phyloP scores from a whole-genome alignment of 805 yeast genomes.

The Scheffersomyces amazonensis region DNA sequence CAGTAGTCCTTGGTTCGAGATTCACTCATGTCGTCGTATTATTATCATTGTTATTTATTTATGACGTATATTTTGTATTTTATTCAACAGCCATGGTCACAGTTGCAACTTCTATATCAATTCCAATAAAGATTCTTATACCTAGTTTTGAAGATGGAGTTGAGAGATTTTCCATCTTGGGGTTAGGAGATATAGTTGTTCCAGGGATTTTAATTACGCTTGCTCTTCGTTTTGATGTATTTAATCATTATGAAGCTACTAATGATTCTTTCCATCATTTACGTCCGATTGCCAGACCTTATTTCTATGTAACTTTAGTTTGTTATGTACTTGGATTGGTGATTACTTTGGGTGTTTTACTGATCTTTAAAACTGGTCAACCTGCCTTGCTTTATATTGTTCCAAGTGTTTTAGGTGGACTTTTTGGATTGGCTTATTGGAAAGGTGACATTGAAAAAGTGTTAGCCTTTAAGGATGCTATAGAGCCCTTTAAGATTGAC shows the following conservation, averaged over 20 bases:
- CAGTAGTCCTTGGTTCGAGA: conserved; percentile 14
- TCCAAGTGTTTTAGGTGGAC: conserved; percentile 40
- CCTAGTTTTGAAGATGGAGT: conserved; percentile 27
- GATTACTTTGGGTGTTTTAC: conserved; percentile 39
- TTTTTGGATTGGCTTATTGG: conserved; percentile 27
- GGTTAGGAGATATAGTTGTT: conserved; percentile 64
- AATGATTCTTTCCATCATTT: conserved; percentile 37
- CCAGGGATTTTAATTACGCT: conserved; percentile 56
- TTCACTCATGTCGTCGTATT: conserved; percentile 46
- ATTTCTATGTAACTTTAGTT: conserved; percentile 44
- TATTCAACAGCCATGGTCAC: conserved; percentile 58
- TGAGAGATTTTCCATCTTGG: conserved; percentile 41
- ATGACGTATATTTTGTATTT: conserved; percentile 69
- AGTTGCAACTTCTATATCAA: conserved; percentile 49
- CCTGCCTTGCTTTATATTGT: conserved; percentile 68
- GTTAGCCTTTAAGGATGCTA: conserved; percentile 35
- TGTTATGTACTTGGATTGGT: conserved; percentile 49
- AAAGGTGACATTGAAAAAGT: conserved; percentile 41
- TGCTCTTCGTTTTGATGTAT: conserved; percentile 54
- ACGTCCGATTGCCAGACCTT: conserved; percentile 37
- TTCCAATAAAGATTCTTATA: conserved; percentile 51
- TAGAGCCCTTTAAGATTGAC: conserved; percentile 10
- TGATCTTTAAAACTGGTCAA: conserved; percentile 46
- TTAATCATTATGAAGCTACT: conserved; percentile 20
- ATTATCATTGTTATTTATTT: conserved; percentile 50